Evolutionary conservation across 2,329 filamentous ascomycete genomes (phyloP), one percentile per base, ranked within the genome.

Genomic region (Penicillium oxalicum): DNA sequence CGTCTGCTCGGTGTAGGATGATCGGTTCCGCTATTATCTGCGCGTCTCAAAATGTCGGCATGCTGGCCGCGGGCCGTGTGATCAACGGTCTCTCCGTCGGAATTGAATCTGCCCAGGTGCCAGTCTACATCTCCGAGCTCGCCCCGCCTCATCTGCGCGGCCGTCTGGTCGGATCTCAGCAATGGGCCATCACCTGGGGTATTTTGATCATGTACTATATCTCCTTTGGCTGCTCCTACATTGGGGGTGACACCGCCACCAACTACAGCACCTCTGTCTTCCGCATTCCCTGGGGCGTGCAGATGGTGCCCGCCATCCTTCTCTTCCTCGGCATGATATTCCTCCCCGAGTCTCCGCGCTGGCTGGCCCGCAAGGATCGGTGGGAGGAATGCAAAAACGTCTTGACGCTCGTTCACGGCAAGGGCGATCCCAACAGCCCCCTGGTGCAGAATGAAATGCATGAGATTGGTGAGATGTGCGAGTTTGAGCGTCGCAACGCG

Each of bases 101-200:
- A 50, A 87, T 89, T 53, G 81, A 81, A 53, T 86, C 83, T 25
- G 82, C 84, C 5, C 74, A 87, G 58, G 84, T 87, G 1, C 84
- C 84, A 0, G 81, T 88, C 18, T 88, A 88, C 65, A 81, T 86
- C 58, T 77, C 82, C 49, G 86, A 88, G 64, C 45, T 88, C 13
- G 82, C 78, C 5, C 77, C 76, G 25, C 77, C 77, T 0, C 72
- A 70, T 32, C 77, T 75, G 59, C 73, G 78, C 56, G 78, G 78
- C 13, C 77, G 83, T 36, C 75, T 91, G 33, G 84, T 90, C 27
- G 83, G 84, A 45, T 78, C 81, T 40, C 86, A 89, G 66, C 86
- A 90, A 65, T 86, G 84, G 74, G 83, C 84, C 26, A 88, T 90
- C 52, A 86, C 86, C 55, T 86, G 77, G 77, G 83, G 80, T 54